Base-by-base conservation (phyloP, 1,284 basidiomycete species). In the Rhodotorula sp. region DNA sequence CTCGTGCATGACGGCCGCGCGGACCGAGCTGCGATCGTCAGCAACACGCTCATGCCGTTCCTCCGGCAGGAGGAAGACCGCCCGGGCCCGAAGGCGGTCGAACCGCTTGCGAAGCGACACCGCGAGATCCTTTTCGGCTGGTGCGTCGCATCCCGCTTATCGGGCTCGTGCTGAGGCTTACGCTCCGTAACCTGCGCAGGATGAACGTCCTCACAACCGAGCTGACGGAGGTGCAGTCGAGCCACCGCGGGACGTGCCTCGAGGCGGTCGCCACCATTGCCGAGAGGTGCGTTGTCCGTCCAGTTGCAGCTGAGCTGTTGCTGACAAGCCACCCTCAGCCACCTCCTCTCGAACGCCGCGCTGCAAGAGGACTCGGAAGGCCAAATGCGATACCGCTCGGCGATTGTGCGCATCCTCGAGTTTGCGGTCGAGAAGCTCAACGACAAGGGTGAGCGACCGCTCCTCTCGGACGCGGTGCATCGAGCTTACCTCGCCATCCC, bases 371-470 rank as follows among this genome's bases (percentile, higher is more conserved):
- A 81, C 36, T 71, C 71, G 1, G 73, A 48, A 0, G 80, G 76
- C 4, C 76, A 79, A 51, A 73, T 69, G 6, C 79, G 79, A 10
- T 84, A 83, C 78, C 80, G 80, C 32, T 71, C 79, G 39, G 75
- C 83, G 60, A 81, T 85, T 78, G 79, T 84, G 36, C 76, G 76
- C 59, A 79, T 84, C 37, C 80, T 85, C 78, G 80, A 74, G 25
- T 85, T 84, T 72, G 84, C 84, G 5, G 82, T 85, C 78, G 82
- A 82, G 53, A 85, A 85, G 78, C 80, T 85, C 0, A 84, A 84
- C 15, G 83, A 83, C 32, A 84, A 85, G 76, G 84, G 84, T 64
- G 10, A 17, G 67, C 58, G 32, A 22, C 27, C 5, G 13, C 50
- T 15, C n/a, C 13, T 17, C 22, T 7, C 12, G 32, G 4, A 50